Evolutionary conservation across 495 filamentous ascomycete genomes (phyloP).

Genomic region (Astrothelium macrocarpum): DNA sequence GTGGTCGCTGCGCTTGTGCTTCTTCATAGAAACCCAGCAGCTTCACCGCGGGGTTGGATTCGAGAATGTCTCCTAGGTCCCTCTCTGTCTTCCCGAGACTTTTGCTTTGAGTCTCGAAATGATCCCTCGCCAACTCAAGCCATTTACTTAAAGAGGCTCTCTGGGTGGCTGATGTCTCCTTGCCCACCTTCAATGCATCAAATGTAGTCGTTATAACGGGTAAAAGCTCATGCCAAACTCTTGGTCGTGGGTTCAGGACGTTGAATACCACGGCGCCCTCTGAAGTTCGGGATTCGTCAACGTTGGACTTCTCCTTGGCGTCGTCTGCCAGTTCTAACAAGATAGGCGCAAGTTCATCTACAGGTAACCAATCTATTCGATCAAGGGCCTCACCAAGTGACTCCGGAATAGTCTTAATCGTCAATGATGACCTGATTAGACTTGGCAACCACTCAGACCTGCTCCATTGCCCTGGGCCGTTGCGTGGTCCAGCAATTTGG

Average conservation of each 20-base stretch:
- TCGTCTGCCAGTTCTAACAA: constrained; percentile 1
- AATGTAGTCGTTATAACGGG: not conserved
- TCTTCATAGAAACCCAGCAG: no score
- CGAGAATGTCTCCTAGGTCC: no score
- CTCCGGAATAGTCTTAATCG: constrained; percentile 7
- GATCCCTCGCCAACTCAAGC: no score
- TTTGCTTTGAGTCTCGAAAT: no score
- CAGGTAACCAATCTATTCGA: constrained; percentile 13
- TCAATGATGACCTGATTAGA: constrained; percentile 7
- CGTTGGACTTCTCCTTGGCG: not conserved
- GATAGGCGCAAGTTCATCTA: constrained; percentile 7
- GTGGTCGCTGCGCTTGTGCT: no score
- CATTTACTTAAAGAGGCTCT: no score
- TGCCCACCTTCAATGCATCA: no score
- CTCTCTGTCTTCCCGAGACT: no score
- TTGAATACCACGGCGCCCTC: not conserved
- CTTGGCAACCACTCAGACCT: constrained; percentile 11
- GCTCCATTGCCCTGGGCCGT: constrained; percentile 10
- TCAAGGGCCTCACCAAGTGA: not conserved
- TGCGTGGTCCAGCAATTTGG: constrained; percentile 13
- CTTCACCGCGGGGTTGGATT: no score
- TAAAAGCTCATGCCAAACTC: not conserved
- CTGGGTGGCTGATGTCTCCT: no score
- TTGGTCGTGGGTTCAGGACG: constrained; percentile 9
- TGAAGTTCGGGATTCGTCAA: not conserved